phyloP scores from a whole-genome alignment of 331 rosid genomes.

The Telfairia occidentalis region DNA sequence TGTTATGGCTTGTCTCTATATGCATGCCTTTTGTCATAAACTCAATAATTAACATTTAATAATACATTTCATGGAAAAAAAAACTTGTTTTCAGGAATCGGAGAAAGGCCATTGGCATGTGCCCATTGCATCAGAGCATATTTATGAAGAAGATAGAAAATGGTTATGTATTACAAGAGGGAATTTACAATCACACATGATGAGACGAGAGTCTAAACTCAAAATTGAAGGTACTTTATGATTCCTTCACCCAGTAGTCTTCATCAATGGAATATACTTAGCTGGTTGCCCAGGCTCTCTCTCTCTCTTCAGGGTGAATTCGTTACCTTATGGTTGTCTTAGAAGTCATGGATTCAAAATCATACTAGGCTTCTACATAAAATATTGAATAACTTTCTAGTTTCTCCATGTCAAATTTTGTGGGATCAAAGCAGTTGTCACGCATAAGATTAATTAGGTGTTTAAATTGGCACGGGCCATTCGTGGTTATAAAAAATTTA shows the following conservation, averaged over 20 bases:
- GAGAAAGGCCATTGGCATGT: slow-evolving; percentile 84
- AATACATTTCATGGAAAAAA: not conserved
- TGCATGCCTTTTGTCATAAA: not conserved
- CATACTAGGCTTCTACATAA: not conserved
- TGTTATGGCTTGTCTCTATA: not conserved
- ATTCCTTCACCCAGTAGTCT: not conserved
- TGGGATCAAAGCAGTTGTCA: not conserved
- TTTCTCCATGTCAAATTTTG: not conserved
- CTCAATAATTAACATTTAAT: not conserved
- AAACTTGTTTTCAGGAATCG: slow-evolving; percentile 59
- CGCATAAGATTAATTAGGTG: not conserved
- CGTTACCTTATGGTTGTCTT: not conserved
- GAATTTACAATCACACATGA: slow-evolving; percentile 18
- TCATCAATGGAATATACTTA: not conserved
- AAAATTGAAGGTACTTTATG: slow-evolving; percentile 30
- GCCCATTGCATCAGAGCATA: slow-evolving; percentile 53
- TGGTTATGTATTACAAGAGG: slow-evolving; percentile 71
- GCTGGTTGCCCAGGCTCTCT: not conserved
- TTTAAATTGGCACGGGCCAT: not conserved
- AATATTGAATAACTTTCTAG: not conserved
- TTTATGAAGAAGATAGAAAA: slow-evolving; percentile 48
- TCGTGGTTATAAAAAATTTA: not conserved
- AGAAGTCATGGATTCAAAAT: not conserved
- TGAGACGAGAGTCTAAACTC: slow-evolving; percentile 22
- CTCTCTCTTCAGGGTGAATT: not conserved